Evolutionary conservation across 2,329 filamentous ascomycete genomes (phyloP), one percentile per base, ranked within the genome.

Genomic region (Pseudocercospora eumusae): DNA sequence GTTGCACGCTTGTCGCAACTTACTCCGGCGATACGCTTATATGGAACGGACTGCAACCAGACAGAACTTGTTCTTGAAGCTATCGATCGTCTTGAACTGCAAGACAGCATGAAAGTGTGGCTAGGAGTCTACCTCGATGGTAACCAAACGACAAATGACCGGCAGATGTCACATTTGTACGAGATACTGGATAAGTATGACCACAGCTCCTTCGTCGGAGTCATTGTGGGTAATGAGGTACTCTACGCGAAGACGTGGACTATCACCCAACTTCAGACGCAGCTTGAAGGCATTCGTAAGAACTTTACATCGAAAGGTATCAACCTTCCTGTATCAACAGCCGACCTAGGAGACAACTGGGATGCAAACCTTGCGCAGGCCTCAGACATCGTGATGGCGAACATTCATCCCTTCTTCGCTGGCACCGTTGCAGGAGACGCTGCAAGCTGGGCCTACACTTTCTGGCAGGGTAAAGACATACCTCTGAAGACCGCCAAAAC

Each of bases 11-110:
- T 98, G 56, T 92, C 90, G 11, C 92, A 96, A 75, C 82, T 98
- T 47, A 96, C 92, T 63, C 93, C 96, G 74, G 88, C 87, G 2
- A 85, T 98, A 53, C 88, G 93, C 7, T 82, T 97, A 0, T 98
- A 98, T 75, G 93, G 93, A 55, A 98, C 92, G 11, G 93, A 98
- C 78, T 98, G 93, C 83, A 97, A 97, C 77, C 93, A 98, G 77
- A 98, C 93, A 0, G 86, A 96, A 76, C 95, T 98, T 90, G 86
- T 96, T 0, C 80, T 98, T 8, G 88, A 95, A 70, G 88, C 93
- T 20, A 88, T 98, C 69, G 82, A 90, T 61, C 83, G 83, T 56
- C 82, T 98, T 11, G 82, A 88, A 57, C 79, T 97, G 69, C 80
- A 76, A 27, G 83, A 89, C 59, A 82, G 85, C 60, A 86, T 96